Conservation (phyloP, 805 yeast species). For the Scheffersomyces ergatensis region DNA sequence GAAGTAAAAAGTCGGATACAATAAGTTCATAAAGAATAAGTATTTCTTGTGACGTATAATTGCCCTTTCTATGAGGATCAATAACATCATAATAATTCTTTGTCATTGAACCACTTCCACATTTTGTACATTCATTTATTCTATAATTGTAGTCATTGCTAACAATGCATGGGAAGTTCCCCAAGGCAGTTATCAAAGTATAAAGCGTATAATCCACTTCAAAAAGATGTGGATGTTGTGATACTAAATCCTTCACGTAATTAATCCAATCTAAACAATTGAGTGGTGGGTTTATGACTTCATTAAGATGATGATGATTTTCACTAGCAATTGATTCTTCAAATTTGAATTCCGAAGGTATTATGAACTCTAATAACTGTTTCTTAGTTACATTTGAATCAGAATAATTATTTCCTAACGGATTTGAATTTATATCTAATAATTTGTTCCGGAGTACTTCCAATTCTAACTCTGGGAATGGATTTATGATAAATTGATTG, state of each 20-base stretch:
- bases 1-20: conserved; percentile 15
- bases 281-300: neutral
- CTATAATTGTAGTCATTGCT: conserved; percentile 31
- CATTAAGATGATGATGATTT: neutral
- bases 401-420: neutral
- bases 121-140: conserved; percentile 31
- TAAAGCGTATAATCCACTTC: conserved; percentile 13
- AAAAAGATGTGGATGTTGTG: conserved; percentile 5
- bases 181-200: conserved; percentile 37
- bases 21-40: conserved; percentile 21
- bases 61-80: conserved; percentile 16
- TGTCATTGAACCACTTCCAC: conserved; percentile 27
- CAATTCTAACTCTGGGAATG: conserved; percentile 17
- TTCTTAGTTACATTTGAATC: neutral
- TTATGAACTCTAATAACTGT: conserved; percentile 2
- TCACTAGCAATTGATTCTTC: neutral
- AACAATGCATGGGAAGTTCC: conserved; percentile 42
- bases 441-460: conserved; percentile 10
- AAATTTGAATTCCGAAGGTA: neutral
- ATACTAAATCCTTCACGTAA: conserved; percentile 11
- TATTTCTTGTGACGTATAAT: conserved; percentile 20
- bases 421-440: neutral
- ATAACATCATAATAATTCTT: conserved; percentile 24
- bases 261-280: conserved; percentile 19
- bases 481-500: conserved; percentile 4